These are phyloP conservation scores for Trichoderma oligosporum DNA, from an alignment of 2,329 filamentous ascomycete species.

Conservation along the genomic window DNA sequence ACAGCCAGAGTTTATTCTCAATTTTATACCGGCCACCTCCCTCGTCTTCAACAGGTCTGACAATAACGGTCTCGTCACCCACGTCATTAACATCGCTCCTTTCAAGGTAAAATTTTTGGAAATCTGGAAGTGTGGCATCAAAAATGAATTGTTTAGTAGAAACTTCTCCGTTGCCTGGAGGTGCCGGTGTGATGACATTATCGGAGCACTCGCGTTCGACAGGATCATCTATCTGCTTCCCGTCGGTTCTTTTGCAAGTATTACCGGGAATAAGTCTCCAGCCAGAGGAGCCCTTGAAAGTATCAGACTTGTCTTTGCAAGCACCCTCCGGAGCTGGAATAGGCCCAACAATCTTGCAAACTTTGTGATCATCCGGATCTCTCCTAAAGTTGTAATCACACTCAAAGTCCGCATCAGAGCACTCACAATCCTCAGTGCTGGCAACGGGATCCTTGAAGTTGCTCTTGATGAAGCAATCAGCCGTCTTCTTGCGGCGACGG, in stretches of 20 bases:
- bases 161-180: constrained; percentile 64
- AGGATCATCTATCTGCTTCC: constrained; percentile 64
- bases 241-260: constrained; percentile 59
- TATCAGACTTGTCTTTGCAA: constrained; percentile 64
- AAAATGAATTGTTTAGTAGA: constrained; percentile 59
- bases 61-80: constrained; percentile 68
- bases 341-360: constrained; percentile 63
- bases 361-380: constrained; percentile 58
- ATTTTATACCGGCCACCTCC: constrained; percentile 30
- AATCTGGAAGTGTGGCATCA: constrained; percentile 49
- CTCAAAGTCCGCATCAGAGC: constrained; percentile 82
- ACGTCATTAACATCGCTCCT: constrained; percentile 60
- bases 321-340: constrained; percentile 65
- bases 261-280: constrained; percentile 89
- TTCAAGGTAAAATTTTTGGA: constrained; percentile 72
- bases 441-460: constrained; percentile 77
- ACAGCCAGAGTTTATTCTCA: constrained; percentile 64
- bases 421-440: constrained; percentile 72
- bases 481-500: constrained; percentile 76
- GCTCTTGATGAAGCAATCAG: constrained; percentile 82
- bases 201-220: constrained; percentile 76
- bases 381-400: constrained; percentile 90
- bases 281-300: constrained; percentile 80
- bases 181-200: constrained; percentile 37
- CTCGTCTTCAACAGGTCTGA: constrained; percentile 43